Conservation (phyloP, 768 basidiomycete genomes). For the Tricholoma hemisulphureum region DNA sequence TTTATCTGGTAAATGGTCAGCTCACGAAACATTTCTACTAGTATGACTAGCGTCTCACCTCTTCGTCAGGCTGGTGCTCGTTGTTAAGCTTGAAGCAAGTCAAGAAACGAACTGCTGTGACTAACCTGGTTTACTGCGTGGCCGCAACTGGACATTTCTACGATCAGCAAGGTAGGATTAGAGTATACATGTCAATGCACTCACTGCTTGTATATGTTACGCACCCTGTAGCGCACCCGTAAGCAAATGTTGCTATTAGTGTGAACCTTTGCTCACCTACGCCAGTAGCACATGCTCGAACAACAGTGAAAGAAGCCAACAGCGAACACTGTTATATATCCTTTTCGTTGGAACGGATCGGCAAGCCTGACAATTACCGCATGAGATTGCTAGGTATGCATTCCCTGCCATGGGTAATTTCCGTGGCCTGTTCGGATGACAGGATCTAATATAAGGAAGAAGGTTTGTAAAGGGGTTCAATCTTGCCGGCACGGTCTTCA, state of each 20-base stretch:
- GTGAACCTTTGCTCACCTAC: conserved; percentile 42
- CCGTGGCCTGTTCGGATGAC: conserved; percentile 6
- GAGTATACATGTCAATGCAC: conserved; percentile 15
- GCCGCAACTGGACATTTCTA: conserved; percentile 43
- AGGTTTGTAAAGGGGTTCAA: conserved; percentile 8
- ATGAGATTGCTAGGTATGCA: conserved; percentile 6
- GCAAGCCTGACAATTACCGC: conserved; percentile 17
- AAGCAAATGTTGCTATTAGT: conserved; percentile 14
- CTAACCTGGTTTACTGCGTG: conserved; percentile 52
- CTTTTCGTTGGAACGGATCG: conserved; percentile 6
- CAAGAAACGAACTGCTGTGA: neutral
- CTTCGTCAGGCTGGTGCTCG: conserved; percentile 52
- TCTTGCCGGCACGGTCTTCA: conserved; percentile 12
- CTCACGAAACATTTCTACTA: neutral
- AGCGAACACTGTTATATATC: conserved; percentile 25
- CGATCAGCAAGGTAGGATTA: conserved; percentile 9
- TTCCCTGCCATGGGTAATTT: conserved; percentile 1
- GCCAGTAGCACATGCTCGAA: conserved; percentile 55
- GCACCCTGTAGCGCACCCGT: conserved; percentile 43
- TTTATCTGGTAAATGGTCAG: conserved; percentile 46
- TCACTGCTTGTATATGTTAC: conserved; percentile 53
- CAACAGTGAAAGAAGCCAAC: conserved; percentile 12
- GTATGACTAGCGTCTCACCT: conserved; percentile 33
- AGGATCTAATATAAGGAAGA: conserved; percentile 15
- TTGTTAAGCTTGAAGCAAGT: neutral